phyloP scores from a whole-genome alignment of 768 basidiomycete genomes.

The Mycena rosella region DNA sequence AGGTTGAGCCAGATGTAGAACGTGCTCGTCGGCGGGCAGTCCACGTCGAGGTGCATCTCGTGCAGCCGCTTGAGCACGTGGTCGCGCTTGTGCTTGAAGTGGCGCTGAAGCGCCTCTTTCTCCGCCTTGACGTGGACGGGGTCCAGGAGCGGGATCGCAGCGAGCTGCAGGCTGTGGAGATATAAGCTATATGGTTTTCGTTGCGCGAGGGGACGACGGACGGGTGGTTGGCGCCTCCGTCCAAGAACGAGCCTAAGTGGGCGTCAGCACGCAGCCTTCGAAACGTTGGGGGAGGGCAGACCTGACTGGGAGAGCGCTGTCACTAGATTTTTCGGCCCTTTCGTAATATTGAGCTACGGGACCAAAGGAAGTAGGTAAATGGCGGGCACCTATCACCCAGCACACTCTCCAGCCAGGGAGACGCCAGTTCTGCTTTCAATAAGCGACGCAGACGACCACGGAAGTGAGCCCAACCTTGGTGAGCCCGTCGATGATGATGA shows the following conservation, averaged over 20 bases:
- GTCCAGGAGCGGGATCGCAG: slow-evolving; percentile 87
- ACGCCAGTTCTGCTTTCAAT: slow-evolving; percentile 81
- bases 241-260: slow-evolving; percentile 81
- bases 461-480: slow-evolving; percentile 79
- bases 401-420: slow-evolving; percentile 96
- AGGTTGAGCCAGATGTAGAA: slow-evolving; percentile 97
- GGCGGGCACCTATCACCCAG: too few relatives aligned
- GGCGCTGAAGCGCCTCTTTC: slow-evolving; percentile 88
- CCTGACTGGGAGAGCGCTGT: slow-evolving; percentile 93
- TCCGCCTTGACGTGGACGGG: slow-evolving; percentile 76
- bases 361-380: too few relatives aligned
- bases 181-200: neutral
- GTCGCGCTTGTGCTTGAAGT: slow-evolving; percentile 93
- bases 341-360: too few relatives aligned
- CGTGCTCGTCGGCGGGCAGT: slow-evolving; percentile 81
- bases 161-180: slow-evolving; percentile 78
- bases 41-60: slow-evolving; percentile 81
- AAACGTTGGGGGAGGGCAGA: slow-evolving; percentile 34
- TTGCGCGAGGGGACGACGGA: slow-evolving; percentile 54
- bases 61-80: slow-evolving; percentile 88
- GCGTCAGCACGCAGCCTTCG: slow-evolving; percentile 12
- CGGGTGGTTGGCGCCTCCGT: slow-evolving; percentile 96
- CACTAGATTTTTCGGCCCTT: slow-evolving; percentile 91
- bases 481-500: slow-evolving; percentile 91
- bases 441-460: neutral